Base-by-base conservation (phyloP, 129 eudicot species). In the Flaveria brownii region DNA sequence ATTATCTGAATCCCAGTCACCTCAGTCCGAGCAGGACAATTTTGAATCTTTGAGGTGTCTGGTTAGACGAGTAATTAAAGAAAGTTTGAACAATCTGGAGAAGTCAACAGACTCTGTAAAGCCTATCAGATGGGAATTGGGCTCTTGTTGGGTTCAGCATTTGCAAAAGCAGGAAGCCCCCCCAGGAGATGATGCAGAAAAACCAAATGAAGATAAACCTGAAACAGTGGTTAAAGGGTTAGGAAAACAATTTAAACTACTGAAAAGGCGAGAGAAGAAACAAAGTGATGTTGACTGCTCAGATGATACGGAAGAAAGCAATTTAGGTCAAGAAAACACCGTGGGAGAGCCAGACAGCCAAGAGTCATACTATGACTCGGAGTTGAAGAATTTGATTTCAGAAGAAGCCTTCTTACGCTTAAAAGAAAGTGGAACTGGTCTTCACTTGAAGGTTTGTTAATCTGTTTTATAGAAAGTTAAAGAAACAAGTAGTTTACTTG, bases 91-190 rank as follows among this genome's bases (percentile, higher is more conserved):
- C 68, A 86, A 89, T 71, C 71, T 95, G 60, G 86, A 81, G 55
- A 71, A 78, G 57, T 73, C 87, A 63, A 66, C 75, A 72, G 81
- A 13, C 68, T 64, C 85, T 28, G 92, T 80, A 60, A 78, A 79
- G 73, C 70, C 86, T 77, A 84, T 95, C 79, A 87, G 99, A 87
- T 95, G 99, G 99, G 99, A 95, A 80, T 87, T 95, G 80, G 97
- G 97, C 77, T 95, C 99, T 13, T 95, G 96, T 78, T 95, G 96
- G 99, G 85, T 95, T 46, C 97, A 95, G 82, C 95, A 95, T 88
- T 76, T 95, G 73, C 99, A 89, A 66, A 95, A 95, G 89, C 88
- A 89, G 80, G 97, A 91, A 81, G 62, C 86, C 59, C 64, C 87
- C 71, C 55, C 74, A 43, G 97, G 88, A 68, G 84, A 84, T 33